Percentiles rank a stretch among this genome's conserved stretches.
Conservation (phyloP, 495 filamentous ascomycete genomes). For the Daldinia loculata region DNA sequence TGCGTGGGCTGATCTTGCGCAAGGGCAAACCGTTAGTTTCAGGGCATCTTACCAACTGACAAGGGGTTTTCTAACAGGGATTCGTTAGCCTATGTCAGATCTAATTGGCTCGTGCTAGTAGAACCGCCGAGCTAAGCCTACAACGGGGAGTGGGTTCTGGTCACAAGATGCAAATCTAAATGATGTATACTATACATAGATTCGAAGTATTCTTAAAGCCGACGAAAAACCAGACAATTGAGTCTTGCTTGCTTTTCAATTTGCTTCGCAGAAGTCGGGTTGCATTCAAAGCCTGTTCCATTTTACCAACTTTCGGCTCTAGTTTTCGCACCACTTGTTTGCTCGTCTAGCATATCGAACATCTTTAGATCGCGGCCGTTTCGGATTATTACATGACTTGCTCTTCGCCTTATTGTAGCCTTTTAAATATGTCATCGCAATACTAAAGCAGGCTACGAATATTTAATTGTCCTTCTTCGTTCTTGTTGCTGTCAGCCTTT, state of each 20-base stretch:
- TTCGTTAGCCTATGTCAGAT: not conserved
- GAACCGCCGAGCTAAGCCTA: constrained; percentile 41
- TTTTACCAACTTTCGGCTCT: constrained; percentile 3
- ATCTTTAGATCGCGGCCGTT: not conserved
- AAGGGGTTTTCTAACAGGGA: constrained; percentile 25
- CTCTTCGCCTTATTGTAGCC: not conserved
- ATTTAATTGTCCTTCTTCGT: not conserved
- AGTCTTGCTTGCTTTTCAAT: constrained; percentile 10
- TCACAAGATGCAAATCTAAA: constrained; percentile 43
- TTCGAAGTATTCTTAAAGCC: constrained; percentile 8
- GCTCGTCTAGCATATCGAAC: not conserved
- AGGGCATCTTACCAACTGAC: constrained; percentile 36
- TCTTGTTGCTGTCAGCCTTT: constrained; percentile 16
- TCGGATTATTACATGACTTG: not conserved
- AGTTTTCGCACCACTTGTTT: not conserved
- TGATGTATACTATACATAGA: constrained; percentile 26
- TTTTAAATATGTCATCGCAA: constrained; percentile 7
- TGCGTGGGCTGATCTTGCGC: constrained; percentile 39
- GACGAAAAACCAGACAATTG: not conserved
- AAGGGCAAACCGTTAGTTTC: constrained; percentile 39
- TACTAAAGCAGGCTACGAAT: not conserved
- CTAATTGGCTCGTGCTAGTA: constrained; percentile 25
- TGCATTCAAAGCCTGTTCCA: constrained; percentile 23
- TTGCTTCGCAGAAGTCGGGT: constrained; percentile 28
- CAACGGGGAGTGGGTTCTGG: constrained; percentile 36